A percentile compares a stretch with the other conserved stretches of the same genome.
phyloP scores from a whole-genome alignment of 1,284 basidiomycete genomes.

The Naganishia sp. region DNA sequence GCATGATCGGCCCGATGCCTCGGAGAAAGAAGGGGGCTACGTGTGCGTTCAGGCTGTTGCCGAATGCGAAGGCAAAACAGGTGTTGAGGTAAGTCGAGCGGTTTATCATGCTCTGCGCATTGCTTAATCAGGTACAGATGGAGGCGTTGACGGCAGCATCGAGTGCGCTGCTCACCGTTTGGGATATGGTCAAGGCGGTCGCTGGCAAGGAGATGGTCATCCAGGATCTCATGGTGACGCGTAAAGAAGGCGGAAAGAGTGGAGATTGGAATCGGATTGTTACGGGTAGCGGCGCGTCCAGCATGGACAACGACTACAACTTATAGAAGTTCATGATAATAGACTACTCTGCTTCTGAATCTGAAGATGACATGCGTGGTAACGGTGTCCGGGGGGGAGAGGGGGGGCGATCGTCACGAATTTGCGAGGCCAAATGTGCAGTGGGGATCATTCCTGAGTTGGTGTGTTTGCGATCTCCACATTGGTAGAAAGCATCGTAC shows the following conservation, averaged over 20 bases:
- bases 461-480: no score
- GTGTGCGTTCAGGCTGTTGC: slow-evolving; percentile 69
- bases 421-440: no score
- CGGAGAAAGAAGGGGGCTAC: slow-evolving; percentile 53
- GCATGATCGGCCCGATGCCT: slow-evolving; percentile 39
- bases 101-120: neutral
- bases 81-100: slow-evolving; percentile 62
- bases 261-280: slow-evolving; percentile 52
- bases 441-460: no score
- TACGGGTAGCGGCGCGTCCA: no score
- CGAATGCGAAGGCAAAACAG: slow-evolving; percentile 74
- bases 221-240: slow-evolving; percentile 63
- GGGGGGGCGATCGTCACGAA: no score
- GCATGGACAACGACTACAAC: no score
- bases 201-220: slow-evolving; percentile 75
- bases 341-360: no score
- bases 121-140: slow-evolving; percentile 58
- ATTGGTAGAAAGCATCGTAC: no score
- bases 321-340: no score
- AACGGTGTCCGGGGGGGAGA: no score
- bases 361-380: no score
- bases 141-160: slow-evolving; percentile 84
- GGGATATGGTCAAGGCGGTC: slow-evolving; percentile 91
- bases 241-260: slow-evolving; percentile 72
- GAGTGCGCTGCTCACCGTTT: slow-evolving; percentile 75